Percentiles rank a stretch among this genome's conserved stretches.
Evolutionary conservation across 2,329 filamentous ascomycete genomes (phyloP).

Genomic region (Fusarium setosum): DNA sequence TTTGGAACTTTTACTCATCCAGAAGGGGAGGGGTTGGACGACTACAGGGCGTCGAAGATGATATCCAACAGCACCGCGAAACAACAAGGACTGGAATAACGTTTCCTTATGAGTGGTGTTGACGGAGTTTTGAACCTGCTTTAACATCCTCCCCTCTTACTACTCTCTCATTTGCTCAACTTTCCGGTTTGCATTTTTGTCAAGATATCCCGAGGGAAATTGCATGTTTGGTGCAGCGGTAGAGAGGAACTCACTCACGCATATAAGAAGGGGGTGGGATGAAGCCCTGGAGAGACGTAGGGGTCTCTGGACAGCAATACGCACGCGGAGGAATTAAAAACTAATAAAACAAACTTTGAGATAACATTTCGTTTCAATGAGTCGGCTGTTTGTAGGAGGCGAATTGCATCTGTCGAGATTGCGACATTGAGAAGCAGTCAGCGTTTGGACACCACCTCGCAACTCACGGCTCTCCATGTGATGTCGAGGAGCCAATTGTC

Average conservation of each 20-base stretch:
- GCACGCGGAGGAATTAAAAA: background rate
- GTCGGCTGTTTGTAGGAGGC: background rate
- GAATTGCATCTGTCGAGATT: background rate
- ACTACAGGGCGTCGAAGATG: background rate
- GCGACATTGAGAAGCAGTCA: background rate
- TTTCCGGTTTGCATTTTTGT: background rate
- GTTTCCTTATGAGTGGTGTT: background rate
- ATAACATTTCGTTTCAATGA: background rate
- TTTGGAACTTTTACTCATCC: background rate
- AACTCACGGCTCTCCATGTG: background rate
- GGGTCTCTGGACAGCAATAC: background rate
- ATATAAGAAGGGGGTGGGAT: background rate
- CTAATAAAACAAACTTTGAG: constrained; percentile 8
- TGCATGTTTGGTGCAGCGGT: background rate
- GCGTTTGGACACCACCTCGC: background rate
- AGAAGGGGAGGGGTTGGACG: background rate
- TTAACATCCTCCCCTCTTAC: background rate
- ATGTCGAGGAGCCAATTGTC: background rate
- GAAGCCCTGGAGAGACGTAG: background rate
- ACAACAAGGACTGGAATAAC: background rate
- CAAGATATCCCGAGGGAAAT: constrained; percentile 9
- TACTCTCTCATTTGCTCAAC: background rate
- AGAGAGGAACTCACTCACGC: background rate
- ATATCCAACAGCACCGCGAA: background rate
- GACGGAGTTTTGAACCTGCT: background rate